Base-by-base conservation (phyloP, 371 early-diverging fungal species). In the Syncephalastrum sp. region DNA sequence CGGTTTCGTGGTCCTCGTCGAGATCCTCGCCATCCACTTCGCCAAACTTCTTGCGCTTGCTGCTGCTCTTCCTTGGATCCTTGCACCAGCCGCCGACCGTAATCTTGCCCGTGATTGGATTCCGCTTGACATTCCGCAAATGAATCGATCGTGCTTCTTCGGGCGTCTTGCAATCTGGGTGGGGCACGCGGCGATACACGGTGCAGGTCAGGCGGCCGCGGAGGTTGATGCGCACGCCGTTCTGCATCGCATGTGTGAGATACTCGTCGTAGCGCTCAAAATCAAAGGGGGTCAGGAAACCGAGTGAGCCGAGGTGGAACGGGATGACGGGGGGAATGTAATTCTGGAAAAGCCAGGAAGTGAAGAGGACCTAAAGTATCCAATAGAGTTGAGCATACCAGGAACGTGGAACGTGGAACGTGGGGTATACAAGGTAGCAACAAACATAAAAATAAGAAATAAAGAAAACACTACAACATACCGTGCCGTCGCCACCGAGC, bases 281-380 rank as follows among this genome's bases (percentile, higher is more conserved):
- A 54, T 90, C 84, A 69, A 95, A 97, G 1, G 90, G 89, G 0
- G 97, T 96, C 43, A 97, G 70, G 56, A 97, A 97, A 4, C 97
- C 96, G 42, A 97, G 73, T 25, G 94, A 90, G 4, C 94, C 94
- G 23, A 93, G 67, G 61, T 92, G 89, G 72, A 97, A 95, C 1
- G 97, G 91, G 25, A 97, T 83, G 29, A 95, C 83, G 1, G 95
- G 93, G 16, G 97, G 97, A 5, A 93, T 91, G n/a, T 87, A 83
- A 16, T 69, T 76, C 73, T 97, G 95, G 65, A 96, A 97, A 48
- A 96, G 74, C 94, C 94, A 95, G 23, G 92, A 86, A 21, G 95
- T 86, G 64, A 90, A 92, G 15, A 94, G 75, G 4, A 93, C 91
- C 29, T 85, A 84, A 1, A 90, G 85, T 46, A 93, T 63, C 51